Percentiles rank a stretch among this genome's conserved stretches.
These are phyloP conservation scores for Glaciozyma antarctica DNA, from an alignment of 768 basidiomycete species.

Conservation along the genomic window DNA sequence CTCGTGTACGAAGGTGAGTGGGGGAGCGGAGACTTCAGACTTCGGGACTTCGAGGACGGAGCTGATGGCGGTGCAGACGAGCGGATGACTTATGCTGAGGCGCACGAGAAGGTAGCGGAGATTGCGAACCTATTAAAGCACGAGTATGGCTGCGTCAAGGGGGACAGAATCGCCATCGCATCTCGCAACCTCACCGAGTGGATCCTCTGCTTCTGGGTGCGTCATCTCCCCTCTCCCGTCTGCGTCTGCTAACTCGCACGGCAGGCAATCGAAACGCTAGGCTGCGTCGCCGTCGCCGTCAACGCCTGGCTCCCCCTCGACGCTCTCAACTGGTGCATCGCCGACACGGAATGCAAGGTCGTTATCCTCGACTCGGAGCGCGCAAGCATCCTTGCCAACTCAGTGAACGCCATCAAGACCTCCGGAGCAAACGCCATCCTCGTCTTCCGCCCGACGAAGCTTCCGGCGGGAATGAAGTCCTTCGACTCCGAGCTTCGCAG, in stretches of 20 bases:
- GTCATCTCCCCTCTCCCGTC: not conserved
- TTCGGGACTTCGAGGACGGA: no score
- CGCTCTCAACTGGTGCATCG: conserved; percentile 49
- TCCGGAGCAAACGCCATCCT: not conserved
- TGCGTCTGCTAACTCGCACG: no score
- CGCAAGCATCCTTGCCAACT: not conserved
- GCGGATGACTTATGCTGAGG: conserved; percentile 47
- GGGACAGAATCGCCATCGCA: conserved; percentile 50
- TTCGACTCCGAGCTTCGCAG: conserved; percentile 33
- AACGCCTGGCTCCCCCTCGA: conserved; percentile 43
- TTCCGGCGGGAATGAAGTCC: conserved; percentile 43
- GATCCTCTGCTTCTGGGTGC: conserved; percentile 49
- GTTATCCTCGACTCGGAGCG: conserved; percentile 55
- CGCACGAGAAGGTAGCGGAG: conserved; percentile 37
- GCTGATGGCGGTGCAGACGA: conserved; percentile 33
- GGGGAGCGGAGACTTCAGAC: no score
- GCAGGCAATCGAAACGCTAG: conserved; percentile 50
- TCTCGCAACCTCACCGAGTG: conserved; percentile 55
- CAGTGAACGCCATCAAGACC: not conserved
- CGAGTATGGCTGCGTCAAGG: conserved; percentile 49
- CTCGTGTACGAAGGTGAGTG: no score
- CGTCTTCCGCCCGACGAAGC: not conserved
- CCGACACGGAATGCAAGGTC: conserved; percentile 49
- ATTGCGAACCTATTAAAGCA: conserved; percentile 32
- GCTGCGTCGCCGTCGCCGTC: conserved; percentile 54